Evolutionary conservation across 176 grass and related monocot genomes (phyloP).

Genomic region (Triticum dicoccoides): DNA sequence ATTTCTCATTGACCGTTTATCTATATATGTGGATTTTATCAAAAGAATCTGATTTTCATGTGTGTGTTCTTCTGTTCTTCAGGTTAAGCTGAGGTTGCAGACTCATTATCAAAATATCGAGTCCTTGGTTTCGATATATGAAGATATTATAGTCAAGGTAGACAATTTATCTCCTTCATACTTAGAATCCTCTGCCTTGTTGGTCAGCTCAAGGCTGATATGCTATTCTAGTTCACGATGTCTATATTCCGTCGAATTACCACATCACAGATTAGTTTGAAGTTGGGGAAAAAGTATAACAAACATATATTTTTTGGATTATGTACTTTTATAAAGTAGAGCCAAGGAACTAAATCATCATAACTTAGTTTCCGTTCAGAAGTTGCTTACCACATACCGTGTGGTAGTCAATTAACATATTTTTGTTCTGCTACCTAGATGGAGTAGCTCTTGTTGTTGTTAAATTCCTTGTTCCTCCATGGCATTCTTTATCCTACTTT

Average conservation of each 20-base stretch:
- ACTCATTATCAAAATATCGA: conserved; percentile 93
- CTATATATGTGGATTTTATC: neutral
- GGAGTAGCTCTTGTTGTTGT: neutral
- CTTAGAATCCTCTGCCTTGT: neutral
- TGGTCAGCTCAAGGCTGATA: neutral
- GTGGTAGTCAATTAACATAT: neutral
- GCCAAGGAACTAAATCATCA: no score
- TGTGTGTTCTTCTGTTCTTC: conserved; percentile 3
- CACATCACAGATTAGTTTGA: neutral
- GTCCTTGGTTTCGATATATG: conserved; percentile 74
- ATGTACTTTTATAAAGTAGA: no score
- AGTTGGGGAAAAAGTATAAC: neutral
- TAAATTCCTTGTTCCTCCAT: neutral
- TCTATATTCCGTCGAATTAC: neutral
- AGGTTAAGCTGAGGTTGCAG: conserved; percentile 88
- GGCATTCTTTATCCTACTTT: neutral
- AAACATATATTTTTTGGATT: no score
- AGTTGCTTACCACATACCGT: no score
- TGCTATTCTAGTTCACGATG: neutral
- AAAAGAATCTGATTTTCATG: neutral
- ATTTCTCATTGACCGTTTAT: neutral
- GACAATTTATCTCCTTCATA: neutral
- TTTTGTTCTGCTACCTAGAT: conserved; percentile 12
- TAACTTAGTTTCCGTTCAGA: no score
- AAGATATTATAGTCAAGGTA: conserved; percentile 64